Conservation (phyloP, 257 asterid genomes). For the Nicotiana noctiflora region DNA sequence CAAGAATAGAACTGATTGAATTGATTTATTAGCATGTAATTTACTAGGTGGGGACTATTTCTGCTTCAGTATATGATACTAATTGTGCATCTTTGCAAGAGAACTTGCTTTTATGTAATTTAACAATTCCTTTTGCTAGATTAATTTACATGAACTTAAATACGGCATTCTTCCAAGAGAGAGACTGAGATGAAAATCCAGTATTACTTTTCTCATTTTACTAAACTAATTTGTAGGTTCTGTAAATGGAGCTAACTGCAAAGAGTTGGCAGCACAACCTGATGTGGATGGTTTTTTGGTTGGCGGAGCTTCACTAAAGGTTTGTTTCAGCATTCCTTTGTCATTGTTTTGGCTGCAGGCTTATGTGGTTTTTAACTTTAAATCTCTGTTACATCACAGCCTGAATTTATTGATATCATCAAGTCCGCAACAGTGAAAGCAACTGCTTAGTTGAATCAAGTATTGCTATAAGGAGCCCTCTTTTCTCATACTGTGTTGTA, state of each 20-base stretch:
- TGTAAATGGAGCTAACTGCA: constrained; percentile 39
- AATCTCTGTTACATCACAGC: constrained; percentile 16
- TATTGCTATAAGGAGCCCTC: neutral
- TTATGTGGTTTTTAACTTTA: neutral
- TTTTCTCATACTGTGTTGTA: neutral
- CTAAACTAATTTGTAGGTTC: constrained; percentile 19
- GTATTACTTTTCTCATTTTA: neutral
- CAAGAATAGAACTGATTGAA: no score
- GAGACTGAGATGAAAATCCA: no score
- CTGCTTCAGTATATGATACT: no score
- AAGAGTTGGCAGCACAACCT: constrained; percentile 29
- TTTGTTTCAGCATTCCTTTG: neutral
- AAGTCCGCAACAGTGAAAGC: constrained; percentile 23
- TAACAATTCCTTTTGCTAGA: no score
- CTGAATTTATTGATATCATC: constrained; percentile 34
- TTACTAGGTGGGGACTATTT: no score
- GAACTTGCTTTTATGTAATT: no score
- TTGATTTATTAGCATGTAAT: no score
- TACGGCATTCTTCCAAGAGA: no score
- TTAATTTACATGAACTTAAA: no score
- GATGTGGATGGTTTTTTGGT: constrained; percentile 38
- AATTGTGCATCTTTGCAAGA: no score
- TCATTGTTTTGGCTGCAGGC: neutral
- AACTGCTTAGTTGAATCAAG: constrained; percentile 1
- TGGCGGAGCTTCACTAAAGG: constrained; percentile 39